These are phyloP conservation scores for Sarocladium oryzae DNA, from an alignment of 2,329 filamentous ascomycete species.

Conservation along the genomic window DNA sequence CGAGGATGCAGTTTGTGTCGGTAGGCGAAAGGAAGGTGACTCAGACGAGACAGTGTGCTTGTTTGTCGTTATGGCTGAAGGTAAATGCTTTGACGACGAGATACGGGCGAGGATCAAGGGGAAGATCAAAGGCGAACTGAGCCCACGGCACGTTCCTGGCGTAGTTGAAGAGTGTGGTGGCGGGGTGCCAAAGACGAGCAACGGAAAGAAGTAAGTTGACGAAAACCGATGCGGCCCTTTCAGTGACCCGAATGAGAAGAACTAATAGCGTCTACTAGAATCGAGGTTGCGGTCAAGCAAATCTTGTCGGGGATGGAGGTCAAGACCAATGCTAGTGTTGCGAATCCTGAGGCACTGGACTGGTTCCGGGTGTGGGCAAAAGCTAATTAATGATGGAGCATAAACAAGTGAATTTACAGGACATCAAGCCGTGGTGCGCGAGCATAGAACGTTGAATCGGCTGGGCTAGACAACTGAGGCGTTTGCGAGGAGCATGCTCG, in stretches of 20 bases:
- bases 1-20: conserved; percentile 83
- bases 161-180: conserved; percentile 71
- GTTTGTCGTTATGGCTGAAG: conserved; percentile 71
- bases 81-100: conserved; percentile 48
- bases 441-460: too few relatives aligned
- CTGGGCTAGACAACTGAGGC: too few relatives aligned
- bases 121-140: conserved; percentile 69
- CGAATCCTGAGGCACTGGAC: conserved; percentile 78
- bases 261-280: conserved; percentile 38
- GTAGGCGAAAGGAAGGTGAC: conserved; percentile 64
- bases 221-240: too few relatives aligned
- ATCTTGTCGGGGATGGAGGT: conserved; percentile 83
- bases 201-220: conserved; percentile 93
- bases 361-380: conserved; percentile 80
- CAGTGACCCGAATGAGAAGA: too few relatives aligned
- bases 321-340: conserved; percentile 88
- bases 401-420: too few relatives aligned
- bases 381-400: conserved; percentile 32
- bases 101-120: conserved; percentile 59
- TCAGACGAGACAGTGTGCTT: conserved; percentile 80
- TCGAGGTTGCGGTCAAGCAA: conserved; percentile 94
- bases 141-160: conserved; percentile 81
- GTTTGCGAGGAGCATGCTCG: too few relatives aligned
- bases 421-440: too few relatives aligned
- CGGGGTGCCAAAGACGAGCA: conserved; percentile 85